Evolutionary conservation across 2,329 filamentous ascomycete genomes (phyloP).

Genomic region (Camptophora hylomeconis): DNA sequence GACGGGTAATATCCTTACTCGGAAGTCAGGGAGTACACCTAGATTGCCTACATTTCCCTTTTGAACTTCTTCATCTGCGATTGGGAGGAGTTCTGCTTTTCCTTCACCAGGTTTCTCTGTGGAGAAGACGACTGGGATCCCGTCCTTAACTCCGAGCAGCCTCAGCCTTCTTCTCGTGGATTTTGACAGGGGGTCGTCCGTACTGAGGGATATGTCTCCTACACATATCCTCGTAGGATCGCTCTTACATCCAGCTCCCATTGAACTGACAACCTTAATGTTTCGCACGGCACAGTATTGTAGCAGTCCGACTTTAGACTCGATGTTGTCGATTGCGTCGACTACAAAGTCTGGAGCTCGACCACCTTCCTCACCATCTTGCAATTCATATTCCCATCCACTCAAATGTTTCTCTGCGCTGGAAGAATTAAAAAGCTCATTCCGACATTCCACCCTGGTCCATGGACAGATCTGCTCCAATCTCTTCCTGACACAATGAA

Average conservation of each 20-base stretch:
- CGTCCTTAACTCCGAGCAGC: constrained; percentile 60
- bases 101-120: constrained; percentile 81
- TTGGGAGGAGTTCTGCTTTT: constrained; percentile 76
- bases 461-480: constrained; percentile 82
- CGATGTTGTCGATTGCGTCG: constrained; percentile 97
- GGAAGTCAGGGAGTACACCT: constrained; percentile 80
- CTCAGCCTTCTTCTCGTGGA: constrained; percentile 71
- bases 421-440: constrained; percentile 64
- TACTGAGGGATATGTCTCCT: constrained; percentile 78
- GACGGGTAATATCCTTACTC: constrained; percentile 87
- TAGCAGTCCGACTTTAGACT: constrained; percentile 83
- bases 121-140: constrained; percentile 85
- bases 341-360: constrained; percentile 71
- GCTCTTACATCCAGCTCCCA: constrained; percentile 94
- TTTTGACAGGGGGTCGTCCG: constrained; percentile 77
- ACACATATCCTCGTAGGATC: constrained; percentile 73
- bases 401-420: constrained; percentile 55
- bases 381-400: constrained; percentile 43
- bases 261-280: constrained; percentile 78
- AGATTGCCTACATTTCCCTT: constrained; percentile 80
- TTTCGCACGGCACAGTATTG: constrained; percentile 71
- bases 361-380: constrained; percentile 34
- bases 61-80: constrained; percentile 74
- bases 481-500: constrained; percentile 65
- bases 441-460: constrained; percentile 75